Percentiles rank a stretch among this genome's conserved stretches.
phyloP scores from a whole-genome alignment of 306 rosid species.

The Castanea sativa region DNA sequence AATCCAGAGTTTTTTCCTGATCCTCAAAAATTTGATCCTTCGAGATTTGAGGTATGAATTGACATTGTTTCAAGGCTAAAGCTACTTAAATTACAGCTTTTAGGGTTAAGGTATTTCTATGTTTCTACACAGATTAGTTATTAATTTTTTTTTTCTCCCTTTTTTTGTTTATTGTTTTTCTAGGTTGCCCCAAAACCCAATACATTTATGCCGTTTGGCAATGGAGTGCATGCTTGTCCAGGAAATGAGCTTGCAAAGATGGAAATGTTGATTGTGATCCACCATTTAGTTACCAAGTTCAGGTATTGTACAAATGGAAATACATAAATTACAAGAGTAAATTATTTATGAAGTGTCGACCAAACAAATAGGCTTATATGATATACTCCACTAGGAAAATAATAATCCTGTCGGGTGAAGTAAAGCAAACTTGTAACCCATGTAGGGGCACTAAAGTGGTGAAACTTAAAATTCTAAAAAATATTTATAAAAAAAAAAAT shows the following conservation, averaged over 20 bases:
- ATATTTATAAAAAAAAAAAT: too few relatives aligned
- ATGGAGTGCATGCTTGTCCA: conserved; percentile 91
- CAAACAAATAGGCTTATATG: too few relatives aligned
- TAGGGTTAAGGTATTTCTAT: background rate
- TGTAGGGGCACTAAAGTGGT: too few relatives aligned
- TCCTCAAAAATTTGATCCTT: conserved; percentile 76
- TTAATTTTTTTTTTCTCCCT: background rate
- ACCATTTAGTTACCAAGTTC: conserved; percentile 81
- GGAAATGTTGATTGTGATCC: conserved; percentile 76
- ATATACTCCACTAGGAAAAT: background rate
- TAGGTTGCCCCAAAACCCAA: conserved; percentile 87
- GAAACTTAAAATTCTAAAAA: too few relatives aligned
- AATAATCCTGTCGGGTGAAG: background rate
- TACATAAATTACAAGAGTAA: background rate
- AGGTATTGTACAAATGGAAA: conserved; percentile 39
- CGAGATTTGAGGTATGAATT: conserved; percentile 81
- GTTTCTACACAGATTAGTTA: background rate
- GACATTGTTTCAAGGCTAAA: conserved; percentile 13
- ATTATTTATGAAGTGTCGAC: too few relatives aligned
- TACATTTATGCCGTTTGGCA: conserved; percentile 92
- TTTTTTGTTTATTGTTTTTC: background rate
- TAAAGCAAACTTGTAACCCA: too few relatives aligned
- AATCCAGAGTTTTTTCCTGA: conserved; percentile 69
- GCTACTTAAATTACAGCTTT: background rate
- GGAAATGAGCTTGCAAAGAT: conserved; percentile 97